phyloP scores from a whole-genome alignment of 2,329 filamentous ascomycete genomes.

The Penicillium sp. region DNA sequence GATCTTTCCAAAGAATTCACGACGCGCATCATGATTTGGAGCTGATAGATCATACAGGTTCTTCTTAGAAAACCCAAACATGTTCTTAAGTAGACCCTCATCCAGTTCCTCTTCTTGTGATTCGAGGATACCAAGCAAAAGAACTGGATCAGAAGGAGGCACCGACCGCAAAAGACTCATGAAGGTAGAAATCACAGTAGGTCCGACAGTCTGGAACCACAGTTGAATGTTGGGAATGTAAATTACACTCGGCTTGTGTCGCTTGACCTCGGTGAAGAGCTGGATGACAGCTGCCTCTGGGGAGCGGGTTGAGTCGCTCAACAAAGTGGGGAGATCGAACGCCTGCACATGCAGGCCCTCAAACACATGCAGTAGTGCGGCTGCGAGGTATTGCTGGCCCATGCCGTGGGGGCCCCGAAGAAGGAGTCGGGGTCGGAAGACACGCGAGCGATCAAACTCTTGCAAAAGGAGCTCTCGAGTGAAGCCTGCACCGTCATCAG shows the following conservation, averaged over 20 bases:
- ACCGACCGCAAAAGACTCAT: slow-evolving; percentile 77
- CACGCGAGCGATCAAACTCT: slow-evolving; percentile 81
- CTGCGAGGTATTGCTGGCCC: slow-evolving; percentile 88
- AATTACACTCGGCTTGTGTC: slow-evolving; percentile 93
- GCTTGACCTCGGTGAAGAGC: slow-evolving; percentile 86
- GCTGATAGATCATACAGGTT: slow-evolving; percentile 70
- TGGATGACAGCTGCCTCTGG: slow-evolving; percentile 87
- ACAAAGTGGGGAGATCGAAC: slow-evolving; percentile 84
- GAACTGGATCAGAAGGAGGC: slow-evolving; percentile 83
- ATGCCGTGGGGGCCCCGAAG: slow-evolving; percentile 82
- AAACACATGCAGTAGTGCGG: slow-evolving; percentile 82
- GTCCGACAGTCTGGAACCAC: slow-evolving; percentile 74
- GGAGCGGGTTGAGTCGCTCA: slow-evolving; percentile 77
- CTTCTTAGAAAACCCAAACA: slow-evolving; percentile 82
- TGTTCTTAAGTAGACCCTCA: slow-evolving; percentile 64
- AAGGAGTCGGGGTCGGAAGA: slow-evolving; percentile 85
- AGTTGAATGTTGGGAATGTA: slow-evolving; percentile 87
- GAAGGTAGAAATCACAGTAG: slow-evolving; percentile 72
- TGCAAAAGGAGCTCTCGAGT: slow-evolving; percentile 73
- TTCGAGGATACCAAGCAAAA: slow-evolving; percentile 84
- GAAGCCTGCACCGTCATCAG: slow-evolving; percentile 80
- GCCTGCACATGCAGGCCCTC: slow-evolving; percentile 93
- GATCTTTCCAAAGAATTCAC: slow-evolving; percentile 75
- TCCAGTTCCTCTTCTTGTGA: slow-evolving; percentile 63
- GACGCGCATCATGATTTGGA: slow-evolving; percentile 64